Base-by-base conservation (phyloP, 495 filamentous ascomycete species). In the Hypoxylon rickii region DNA sequence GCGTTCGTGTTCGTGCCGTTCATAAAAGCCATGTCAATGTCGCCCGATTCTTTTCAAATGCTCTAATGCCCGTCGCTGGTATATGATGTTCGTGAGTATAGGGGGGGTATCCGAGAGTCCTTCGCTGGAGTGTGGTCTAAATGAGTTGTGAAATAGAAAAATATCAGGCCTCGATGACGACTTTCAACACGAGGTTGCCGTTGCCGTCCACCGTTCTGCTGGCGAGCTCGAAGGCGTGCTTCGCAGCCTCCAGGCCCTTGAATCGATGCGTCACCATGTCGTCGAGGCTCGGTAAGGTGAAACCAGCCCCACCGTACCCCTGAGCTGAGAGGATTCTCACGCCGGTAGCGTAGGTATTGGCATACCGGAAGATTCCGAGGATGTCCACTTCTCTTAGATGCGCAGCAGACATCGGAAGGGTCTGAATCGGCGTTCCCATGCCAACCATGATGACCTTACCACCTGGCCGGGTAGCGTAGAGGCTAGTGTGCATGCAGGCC, bases 391-490 rank as follows among this genome's bases (percentile, higher is more conserved):
- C 92, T 3, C 90, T 82, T 44, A 95, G 73, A 31, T 92, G 89
- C 11, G 92, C 92, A 0, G 89, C 88, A 1, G 86, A 90, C 47
- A 96, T 79, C 0, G 91, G 91, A 4, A 96, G 75, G 0, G 89
- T 95, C 74, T 94, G 89, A 34, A 95, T 82, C 0, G 92, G 92
- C 3, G 85, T 89, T n/a, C 92, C 92, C 90, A 96, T 96, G 3
- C 92, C 92, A 16, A 97, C 86, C 73, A 96, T 86, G 59, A 96
- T 84, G 31, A 96, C 78, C 55, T 87, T 85, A 7, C 91, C 90
- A 8, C 92, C 92, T 0, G 92, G 78, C 6, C 82, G 78, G 10
- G 89, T 86, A 6, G 88, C 89, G 60, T 93, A 96, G 36, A 97
- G 89, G 2, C 86, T 83, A 0, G 91, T 88, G 69, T 96, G 90